Evolutionary conservation across 208 protist genomes (phyloP), one percentile per base, ranked within the genome.

Genomic region (Plasmodiophora brassicae): DNA sequence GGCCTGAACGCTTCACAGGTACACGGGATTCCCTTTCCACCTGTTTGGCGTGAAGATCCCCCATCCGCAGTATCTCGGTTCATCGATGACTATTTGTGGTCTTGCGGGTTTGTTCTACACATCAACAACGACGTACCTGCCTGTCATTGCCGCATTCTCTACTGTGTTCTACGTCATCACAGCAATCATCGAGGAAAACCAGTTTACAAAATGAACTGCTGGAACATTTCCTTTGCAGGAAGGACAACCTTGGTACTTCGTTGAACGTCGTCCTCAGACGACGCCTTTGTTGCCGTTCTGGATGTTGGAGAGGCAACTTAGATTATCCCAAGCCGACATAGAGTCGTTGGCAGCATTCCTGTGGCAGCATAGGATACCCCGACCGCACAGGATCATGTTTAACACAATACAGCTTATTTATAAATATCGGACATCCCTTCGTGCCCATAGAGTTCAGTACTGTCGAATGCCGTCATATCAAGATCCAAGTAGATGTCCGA

Each of bases 351-450:
- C n/a, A n/a, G n/a, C n/a, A n/a, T n/a, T n/a, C n/a, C n/a, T n/a
- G n/a, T n/a, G n/a, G n/a, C n/a, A n/a, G n/a, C n/a, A n/a, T n/a
- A n/a, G n/a, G n/a, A n/a, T n/a, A n/a, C n/a, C n/a, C n/a, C n/a
- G n/a, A n/a, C n/a, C n/a, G n/a, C n/a, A n/a, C n/a, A n/a, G n/a
- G n/a, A n/a, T n/a, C n/a, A n/a, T n/a, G n/a, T n/a, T n/a, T n/a
- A n/a, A n/a, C n/a, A n/a, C n/a, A n/a, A n/a, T n/a, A n/a, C n/a
- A n/a, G n/a, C n/a, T 78, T 32, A 78, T 78, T 78, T 78, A 78
- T 78, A 78, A 5, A 78, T 5, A 78, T 78, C 65, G 41, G 65
- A 78, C 65, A 78, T 36, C 41, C 65, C 65, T 78, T 78, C 65
- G 20, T 32, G 65, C n/a, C 41, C 65, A 32, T 78, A 36, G 20